These are phyloP conservation scores for Anisodus acutangulus DNA, from an alignment of 257 asterid genomes.

Conservation along the genomic window DNA sequence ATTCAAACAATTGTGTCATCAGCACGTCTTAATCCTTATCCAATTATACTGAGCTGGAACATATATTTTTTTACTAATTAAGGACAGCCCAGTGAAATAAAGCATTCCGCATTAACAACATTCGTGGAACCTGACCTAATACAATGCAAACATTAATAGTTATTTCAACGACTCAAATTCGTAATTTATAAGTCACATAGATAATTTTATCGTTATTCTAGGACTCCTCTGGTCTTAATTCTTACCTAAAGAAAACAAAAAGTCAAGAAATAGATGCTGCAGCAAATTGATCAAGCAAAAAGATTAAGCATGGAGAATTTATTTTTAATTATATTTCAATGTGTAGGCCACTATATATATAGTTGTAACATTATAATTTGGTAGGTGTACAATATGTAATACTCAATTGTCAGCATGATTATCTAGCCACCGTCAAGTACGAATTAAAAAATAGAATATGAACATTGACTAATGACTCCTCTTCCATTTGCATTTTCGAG, in stretches of 20 bases:
- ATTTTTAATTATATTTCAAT: neutral
- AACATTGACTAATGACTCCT: conserved; percentile 25
- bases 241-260: neutral
- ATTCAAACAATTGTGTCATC: neutral
- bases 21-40: conserved; percentile 18
- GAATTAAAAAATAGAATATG: neutral
- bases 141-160: no score
- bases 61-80: no score
- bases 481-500: conserved; percentile 2
- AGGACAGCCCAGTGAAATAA: no score
- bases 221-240: neutral
- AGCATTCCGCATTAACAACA: no score
- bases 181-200: no score
- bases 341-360: neutral
- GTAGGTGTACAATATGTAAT: neutral
- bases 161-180: no score
- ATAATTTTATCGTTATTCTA: no score
- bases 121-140: no score
- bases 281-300: neutral
- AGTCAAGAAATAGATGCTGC: neutral
- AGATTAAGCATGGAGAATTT: neutral
- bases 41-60: neutral
- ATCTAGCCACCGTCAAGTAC: neutral
- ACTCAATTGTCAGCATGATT: neutral
- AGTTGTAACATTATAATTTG: neutral